Base-by-base conservation (phyloP, 2,329 filamentous ascomycete species). In the Colletotrichum musae region DNA sequence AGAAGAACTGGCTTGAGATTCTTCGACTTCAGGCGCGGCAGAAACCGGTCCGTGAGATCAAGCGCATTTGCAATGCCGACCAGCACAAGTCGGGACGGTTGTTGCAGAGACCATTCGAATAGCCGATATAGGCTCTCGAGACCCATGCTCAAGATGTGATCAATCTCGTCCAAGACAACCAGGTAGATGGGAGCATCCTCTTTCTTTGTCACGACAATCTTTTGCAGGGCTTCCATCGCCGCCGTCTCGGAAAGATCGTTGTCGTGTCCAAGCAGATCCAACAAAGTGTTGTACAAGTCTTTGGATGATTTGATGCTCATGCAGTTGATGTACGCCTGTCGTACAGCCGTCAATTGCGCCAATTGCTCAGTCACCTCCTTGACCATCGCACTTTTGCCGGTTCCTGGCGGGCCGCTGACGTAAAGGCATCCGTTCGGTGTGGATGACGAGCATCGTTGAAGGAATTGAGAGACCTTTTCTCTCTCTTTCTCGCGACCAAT, bases 11-110 rank as follows among this genome's bases (percentile, higher is more conserved):
- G 96, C 82, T 95, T 97, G 72, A 99, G 85, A 75, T 97, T 97
- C 75, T 94, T 93, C 21, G 94, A 91, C 83, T 98, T 98, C 71
- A 99, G 88, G 59, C 95, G 92, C 58, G 96, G 96, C 21, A 99
- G 87, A 74, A 98, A 97, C 10, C 96, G 93, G 78, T 98, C 96
- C 0, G 96, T 99, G 65, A 99, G 85, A 78, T 99, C 96, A 62
- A 99, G 86, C 4, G 96, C 96, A 76, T 99, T 99, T 74, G 96
- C 96, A 76, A 99, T 97, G 56, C 96, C 96, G 58, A 99, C 89
- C 18, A 99, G 85, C 43, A 96, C 85, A 5, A 99, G 89, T 21
- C 89, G 90, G 0, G 96, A 98, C 1, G 89, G 88, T 72, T 91
- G 91, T 71, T 94, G 89, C 75, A 99, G 84, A 1, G 96, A 97